Percentiles rank a stretch among this genome's conserved stretches.
Conservation (phyloP, 1,139 yeast species). For the Geotrichum armillariae region DNA sequence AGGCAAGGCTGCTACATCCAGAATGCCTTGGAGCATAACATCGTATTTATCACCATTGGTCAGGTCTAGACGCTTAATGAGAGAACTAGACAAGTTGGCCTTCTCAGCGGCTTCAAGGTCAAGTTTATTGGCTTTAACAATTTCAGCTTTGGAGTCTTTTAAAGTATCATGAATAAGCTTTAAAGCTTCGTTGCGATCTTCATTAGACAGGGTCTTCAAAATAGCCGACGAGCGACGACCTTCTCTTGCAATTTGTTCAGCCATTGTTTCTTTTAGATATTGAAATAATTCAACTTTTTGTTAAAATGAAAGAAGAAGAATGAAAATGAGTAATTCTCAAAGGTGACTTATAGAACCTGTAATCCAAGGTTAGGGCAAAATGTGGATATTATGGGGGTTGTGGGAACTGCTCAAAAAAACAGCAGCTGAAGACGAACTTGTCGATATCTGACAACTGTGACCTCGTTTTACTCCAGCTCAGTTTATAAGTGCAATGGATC, state of each 20-base stretch:
- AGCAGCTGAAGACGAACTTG: neutral
- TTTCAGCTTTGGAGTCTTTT: conserved; percentile 53
- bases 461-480: neutral
- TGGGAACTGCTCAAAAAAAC: neutral
- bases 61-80: conserved; percentile 81
- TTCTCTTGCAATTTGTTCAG: conserved; percentile 73
- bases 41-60: conserved; percentile 83
- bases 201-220: conserved; percentile 73
- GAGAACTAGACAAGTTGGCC: conserved; percentile 60
- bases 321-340: neutral
- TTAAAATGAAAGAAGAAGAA: neutral
- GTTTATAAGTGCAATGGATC: neutral
- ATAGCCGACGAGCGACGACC: conserved; percentile 80
- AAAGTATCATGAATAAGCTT: conserved; percentile 70
- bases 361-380: neutral
- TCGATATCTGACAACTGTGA: too few species aligned
- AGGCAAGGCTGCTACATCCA: conserved; percentile 82
- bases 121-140: conserved; percentile 67
- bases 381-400: neutral
- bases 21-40: conserved; percentile 89
- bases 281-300: neutral
- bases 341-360: neutral
- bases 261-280: conserved; percentile 37
- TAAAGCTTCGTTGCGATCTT: conserved; percentile 72
- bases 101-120: conserved; percentile 72